Evolutionary conservation across 106 monocot genomes (phyloP).

Genomic region (Triglochin maritima): DNA sequence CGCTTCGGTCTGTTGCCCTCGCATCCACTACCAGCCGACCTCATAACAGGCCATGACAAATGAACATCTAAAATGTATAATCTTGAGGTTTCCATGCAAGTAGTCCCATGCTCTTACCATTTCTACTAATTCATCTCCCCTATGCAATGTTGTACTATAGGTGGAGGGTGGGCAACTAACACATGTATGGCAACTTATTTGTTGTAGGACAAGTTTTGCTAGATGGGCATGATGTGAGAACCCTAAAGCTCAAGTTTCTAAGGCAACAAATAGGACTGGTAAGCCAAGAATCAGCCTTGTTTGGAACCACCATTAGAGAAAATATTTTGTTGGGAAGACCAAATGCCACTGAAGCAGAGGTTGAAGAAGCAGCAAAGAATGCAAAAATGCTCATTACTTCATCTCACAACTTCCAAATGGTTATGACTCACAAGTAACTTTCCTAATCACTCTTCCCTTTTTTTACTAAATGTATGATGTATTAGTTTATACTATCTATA

Average conservation of each 20-base stretch:
- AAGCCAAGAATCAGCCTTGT: constrained; percentile 12
- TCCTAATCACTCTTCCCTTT: constrained; percentile 12
- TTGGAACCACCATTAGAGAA: constrained; percentile 34
- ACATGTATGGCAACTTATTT: neutral
- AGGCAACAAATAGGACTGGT: constrained; percentile 16
- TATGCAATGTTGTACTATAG: too few relatives aligned
- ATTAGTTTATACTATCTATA: neutral
- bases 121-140: too few relatives aligned
- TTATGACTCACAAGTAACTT: constrained; percentile 44
- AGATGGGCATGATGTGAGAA: constrained; percentile 10
- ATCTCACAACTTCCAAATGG: constrained; percentile 53
- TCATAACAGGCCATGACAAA: too few relatives aligned
- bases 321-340: constrained; percentile 63
- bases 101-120: too few relatives aligned
- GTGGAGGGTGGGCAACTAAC: too few relatives aligned
- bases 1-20: too few relatives aligned
- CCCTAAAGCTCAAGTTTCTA: constrained; percentile 4
- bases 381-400: constrained; percentile 56
- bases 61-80: too few relatives aligned
- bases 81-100: too few relatives aligned
- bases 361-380: constrained; percentile 40
- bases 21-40: too few relatives aligned
- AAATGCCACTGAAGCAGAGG: constrained; percentile 46
- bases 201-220: constrained; percentile 13
- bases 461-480: neutral